Conservation (phyloP, 495 filamentous ascomycete genomes). For the Daldinia bambusicola region DNA sequence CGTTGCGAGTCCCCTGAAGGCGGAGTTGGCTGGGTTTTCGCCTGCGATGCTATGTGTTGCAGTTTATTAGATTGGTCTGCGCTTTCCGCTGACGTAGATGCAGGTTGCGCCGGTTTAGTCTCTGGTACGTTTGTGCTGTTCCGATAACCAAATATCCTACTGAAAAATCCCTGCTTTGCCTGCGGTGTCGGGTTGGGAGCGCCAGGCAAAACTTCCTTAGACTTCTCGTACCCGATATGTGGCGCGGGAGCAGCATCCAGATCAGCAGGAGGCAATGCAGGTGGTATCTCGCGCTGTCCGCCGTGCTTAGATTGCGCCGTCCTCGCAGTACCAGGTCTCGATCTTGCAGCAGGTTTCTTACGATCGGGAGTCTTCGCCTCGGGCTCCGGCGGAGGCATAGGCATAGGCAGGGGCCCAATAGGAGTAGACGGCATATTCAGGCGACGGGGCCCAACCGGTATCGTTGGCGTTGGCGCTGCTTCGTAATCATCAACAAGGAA, state of each 20-base stretch:
- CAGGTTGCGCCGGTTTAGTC: constrained; percentile 45
- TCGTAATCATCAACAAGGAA: constrained; percentile 70
- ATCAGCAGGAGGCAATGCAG: constrained; percentile 50
- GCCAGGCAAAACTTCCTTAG: constrained; percentile 57
- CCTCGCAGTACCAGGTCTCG: constrained; percentile 62
- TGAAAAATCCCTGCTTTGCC: constrained; percentile 84
- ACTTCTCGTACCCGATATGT: constrained; percentile 67
- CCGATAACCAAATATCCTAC: constrained; percentile 81
- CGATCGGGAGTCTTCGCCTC: constrained; percentile 58
- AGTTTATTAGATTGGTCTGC: constrained; percentile 31
- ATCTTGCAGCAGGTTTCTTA: constrained; percentile 71
- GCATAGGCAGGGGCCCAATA: constrained; percentile 45
- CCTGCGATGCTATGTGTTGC: constrained; percentile 44
- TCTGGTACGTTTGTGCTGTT: constrained; percentile 43
- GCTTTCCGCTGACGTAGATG: constrained; percentile 38
- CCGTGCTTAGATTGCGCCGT: constrained; percentile 44
- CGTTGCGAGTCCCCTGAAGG: constrained; percentile 57
- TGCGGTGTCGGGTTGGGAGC: constrained; percentile 46
- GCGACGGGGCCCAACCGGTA: constrained; percentile 81
- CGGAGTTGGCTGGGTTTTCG: constrained; percentile 57
- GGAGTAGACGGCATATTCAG: constrained; percentile 57
- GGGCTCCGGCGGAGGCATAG: constrained; percentile 48
- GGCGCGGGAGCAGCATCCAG: constrained; percentile 63
- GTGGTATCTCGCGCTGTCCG: constrained; percentile 47
- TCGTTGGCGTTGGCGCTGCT: constrained; percentile 87